phyloP scores from a whole-genome alignment of 2,329 filamentous ascomycete species.

The Tympanopsis confertula region DNA sequence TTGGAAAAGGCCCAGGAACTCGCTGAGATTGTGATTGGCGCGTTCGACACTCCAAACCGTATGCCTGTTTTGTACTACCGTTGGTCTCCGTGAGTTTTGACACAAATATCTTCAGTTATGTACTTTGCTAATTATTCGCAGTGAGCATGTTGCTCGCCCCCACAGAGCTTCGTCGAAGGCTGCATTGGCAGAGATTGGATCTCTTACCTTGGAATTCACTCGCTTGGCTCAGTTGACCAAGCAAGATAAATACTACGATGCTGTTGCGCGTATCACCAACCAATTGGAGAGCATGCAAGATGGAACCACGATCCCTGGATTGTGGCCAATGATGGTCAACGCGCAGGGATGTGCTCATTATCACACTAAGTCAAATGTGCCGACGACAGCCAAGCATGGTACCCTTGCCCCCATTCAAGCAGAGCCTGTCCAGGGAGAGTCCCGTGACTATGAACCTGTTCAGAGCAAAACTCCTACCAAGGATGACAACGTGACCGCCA shows the following conservation, averaged over 20 bases:
- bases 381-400: background rate
- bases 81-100: slow-evolving; percentile 30
- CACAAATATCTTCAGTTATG: slow-evolving; percentile 33
- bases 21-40: slow-evolving; percentile 33
- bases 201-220: slow-evolving; percentile 60
- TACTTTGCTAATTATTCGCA: background rate
- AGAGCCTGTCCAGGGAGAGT: too few relatives aligned
- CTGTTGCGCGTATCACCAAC: slow-evolving; percentile 61
- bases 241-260: slow-evolving; percentile 62
- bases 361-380: slow-evolving; percentile 7
- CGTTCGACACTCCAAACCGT: slow-evolving; percentile 34
- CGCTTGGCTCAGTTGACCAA: slow-evolving; percentile 58
- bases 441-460: too few relatives aligned
- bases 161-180: slow-evolving; percentile 13
- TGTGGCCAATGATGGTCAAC: slow-evolving; percentile 63
- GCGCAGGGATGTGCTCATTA: slow-evolving; percentile 32
- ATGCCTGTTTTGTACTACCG: slow-evolving; percentile 23
- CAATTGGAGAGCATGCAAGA: slow-evolving; percentile 60
- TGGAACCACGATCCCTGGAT: slow-evolving; percentile 57
- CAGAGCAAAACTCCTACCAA: background rate
- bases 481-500: too few relatives aligned
- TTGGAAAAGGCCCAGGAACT: slow-evolving; percentile 31
- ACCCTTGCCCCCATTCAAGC: background rate
- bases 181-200: slow-evolving; percentile 30
- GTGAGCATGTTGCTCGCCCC: background rate